Conservation (phyloP, 192 early-diverging fungal species). For the Entomortierella beljakovae region DNA sequence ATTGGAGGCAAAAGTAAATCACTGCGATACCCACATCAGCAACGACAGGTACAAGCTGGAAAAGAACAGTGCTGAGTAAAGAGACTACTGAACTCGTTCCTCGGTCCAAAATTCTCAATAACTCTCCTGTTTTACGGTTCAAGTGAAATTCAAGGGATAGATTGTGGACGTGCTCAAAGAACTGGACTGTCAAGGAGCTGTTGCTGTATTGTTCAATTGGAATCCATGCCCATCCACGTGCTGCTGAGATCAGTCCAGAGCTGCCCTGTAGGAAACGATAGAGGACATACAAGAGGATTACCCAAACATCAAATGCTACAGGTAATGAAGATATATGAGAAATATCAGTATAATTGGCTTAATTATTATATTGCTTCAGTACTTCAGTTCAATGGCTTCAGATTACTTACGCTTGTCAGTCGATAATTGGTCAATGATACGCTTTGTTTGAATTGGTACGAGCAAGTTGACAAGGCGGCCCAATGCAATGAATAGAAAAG, state of each 20-base stretch:
- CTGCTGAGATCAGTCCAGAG: neutral
- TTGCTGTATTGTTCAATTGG: neutral
- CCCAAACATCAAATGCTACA: slow-evolving; percentile 7
- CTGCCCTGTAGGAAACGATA: slow-evolving; percentile 7
- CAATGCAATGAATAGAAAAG: neutral
- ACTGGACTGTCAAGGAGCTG: slow-evolving; percentile 8
- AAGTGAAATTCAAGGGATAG: slow-evolving; percentile 72
- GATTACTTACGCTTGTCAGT: no score
- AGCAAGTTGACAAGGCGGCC: slow-evolving; percentile 3
- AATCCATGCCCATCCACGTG: neutral
- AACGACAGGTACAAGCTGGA: slow-evolving; percentile 83
- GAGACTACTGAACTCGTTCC: slow-evolving; percentile 70
- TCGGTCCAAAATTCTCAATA: slow-evolving; percentile 69
- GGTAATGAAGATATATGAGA: no score
- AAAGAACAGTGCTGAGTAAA: slow-evolving; percentile 75
- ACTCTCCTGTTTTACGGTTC: slow-evolving; percentile 67
- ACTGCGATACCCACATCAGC: slow-evolving; percentile 82
- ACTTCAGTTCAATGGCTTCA: neutral
- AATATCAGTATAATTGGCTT: no score
- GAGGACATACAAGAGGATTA: neutral
- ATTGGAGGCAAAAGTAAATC: slow-evolving; percentile 63
- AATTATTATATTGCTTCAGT: neutral
- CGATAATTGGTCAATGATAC: no score
- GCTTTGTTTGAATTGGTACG: slow-evolving; percentile 12
- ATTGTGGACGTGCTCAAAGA: slow-evolving; percentile 70